These are phyloP conservation scores for Picea mariana DNA, from an alignment of 83 land plant genomes.

Conservation along the genomic window DNA sequence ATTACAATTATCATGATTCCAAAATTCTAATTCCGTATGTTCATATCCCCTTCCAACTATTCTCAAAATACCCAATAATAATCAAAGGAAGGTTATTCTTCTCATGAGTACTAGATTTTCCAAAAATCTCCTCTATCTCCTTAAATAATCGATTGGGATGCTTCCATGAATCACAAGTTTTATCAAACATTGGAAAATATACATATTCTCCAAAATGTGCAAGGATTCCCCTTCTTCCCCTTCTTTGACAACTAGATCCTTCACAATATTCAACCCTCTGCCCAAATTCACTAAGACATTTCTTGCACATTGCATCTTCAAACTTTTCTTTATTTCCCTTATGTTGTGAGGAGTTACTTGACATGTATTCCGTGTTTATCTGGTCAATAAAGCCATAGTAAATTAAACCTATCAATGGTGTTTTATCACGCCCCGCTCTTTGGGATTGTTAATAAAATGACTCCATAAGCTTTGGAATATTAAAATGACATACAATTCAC, in stretches of 20 bases:
- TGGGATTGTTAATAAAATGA: conserved; percentile 92
- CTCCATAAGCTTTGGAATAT: conserved; percentile 92
- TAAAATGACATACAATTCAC: conserved; percentile 81
- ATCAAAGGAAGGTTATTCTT: conserved; percentile 31
- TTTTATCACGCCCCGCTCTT: conserved; percentile 93
- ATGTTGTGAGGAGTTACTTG: conserved; percentile 32
- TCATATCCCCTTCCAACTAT: too few species aligned
- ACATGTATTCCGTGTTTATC: conserved; percentile 79
- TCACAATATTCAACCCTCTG: conserved; percentile 89
- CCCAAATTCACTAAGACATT: conserved; percentile 51
- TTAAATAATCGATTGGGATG: conserved; percentile 22
- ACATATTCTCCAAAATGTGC: conserved; percentile 73
- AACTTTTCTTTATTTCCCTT: conserved; percentile 21
- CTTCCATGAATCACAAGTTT: too few species aligned
- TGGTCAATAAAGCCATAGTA: conserved; percentile 86
- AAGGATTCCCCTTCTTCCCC: conserved; percentile 71
- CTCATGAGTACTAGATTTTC: conserved; percentile 20
- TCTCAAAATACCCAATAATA: conserved; percentile 20
- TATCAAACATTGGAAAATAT: too few species aligned
- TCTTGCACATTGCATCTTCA: conserved; percentile 40
- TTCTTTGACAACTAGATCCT: conserved; percentile 74
- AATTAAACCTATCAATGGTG: conserved; percentile 69
- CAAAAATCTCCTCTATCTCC: conserved; percentile 51
- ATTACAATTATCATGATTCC: too few species aligned
- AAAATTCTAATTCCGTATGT: too few species aligned